Conservation (phyloP, 225 moss, liverwort and hornwort species). For the Sphagnum tenellum region DNA sequence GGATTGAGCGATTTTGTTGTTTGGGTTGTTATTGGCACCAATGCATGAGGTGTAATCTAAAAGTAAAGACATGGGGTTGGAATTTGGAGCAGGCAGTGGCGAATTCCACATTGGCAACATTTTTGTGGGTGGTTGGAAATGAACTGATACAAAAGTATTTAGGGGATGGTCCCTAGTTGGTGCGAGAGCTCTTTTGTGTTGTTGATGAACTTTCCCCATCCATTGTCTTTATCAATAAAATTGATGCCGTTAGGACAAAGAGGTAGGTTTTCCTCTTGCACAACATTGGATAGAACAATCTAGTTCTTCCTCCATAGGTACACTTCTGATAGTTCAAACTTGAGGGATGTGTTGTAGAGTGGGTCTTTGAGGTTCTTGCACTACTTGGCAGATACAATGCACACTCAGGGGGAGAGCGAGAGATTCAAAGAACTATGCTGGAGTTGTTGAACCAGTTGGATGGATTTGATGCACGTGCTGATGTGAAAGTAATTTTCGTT, state of each 20-base stretch:
- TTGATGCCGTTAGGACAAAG: slow-evolving; percentile 90
- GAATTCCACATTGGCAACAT: slow-evolving; percentile 95
- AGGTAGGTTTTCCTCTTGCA: slow-evolving; percentile 28
- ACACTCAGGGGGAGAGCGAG: too few relatives aligned
- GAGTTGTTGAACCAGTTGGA: too few relatives aligned
- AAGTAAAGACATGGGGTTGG: neutral
- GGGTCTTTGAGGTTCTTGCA: too few relatives aligned
- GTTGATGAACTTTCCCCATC: slow-evolving; percentile 94
- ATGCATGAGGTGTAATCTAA: neutral
- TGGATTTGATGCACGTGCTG: too few relatives aligned
- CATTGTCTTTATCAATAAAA: slow-evolving; percentile 69
- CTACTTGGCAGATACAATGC: too few relatives aligned
- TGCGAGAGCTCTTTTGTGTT: slow-evolving; percentile 87
- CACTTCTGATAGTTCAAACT: too few relatives aligned
- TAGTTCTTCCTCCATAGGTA: too few relatives aligned
- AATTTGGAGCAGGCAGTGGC: slow-evolving; percentile 61
- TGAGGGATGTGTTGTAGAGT: too few relatives aligned
- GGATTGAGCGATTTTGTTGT: neutral
- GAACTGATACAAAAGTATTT: slow-evolving; percentile 98
- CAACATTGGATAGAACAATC: too few relatives aligned
- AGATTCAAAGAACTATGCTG: too few relatives aligned
- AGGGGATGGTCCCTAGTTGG: slow-evolving; percentile 94
- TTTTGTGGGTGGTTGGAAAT: slow-evolving; percentile 95
- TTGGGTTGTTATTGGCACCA: neutral
- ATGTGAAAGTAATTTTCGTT: too few relatives aligned